Evolutionary conservation across 257 asterid genomes (phyloP).

Genomic region (Cinchona pubescens): DNA sequence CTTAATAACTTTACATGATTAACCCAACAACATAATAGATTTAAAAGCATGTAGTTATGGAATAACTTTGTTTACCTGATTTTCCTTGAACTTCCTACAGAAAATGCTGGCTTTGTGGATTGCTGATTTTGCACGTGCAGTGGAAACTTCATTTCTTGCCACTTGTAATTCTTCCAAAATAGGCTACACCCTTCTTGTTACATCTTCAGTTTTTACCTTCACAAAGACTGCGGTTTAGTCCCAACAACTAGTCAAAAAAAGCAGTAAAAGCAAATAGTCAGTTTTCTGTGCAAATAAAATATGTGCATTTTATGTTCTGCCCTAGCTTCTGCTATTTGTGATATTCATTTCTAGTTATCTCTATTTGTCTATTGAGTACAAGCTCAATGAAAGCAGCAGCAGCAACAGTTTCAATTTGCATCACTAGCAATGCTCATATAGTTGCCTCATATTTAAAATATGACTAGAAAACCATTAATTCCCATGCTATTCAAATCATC

Average conservation of each 20-base stretch:
- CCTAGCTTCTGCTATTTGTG: too few relatives aligned
- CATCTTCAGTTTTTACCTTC: constrained; percentile 92
- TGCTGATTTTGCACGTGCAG: constrained; percentile 80
- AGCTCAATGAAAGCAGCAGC: constrained; percentile 91
- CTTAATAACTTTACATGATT: not conserved
- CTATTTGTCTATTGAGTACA: constrained; percentile 67
- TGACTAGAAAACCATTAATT: not conserved
- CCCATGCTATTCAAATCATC: not conserved
- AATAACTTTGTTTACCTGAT: constrained; percentile 42
- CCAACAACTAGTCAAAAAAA: not conserved
- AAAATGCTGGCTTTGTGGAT: constrained; percentile 62
- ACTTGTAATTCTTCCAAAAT: constrained; percentile 76
- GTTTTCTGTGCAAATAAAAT: not conserved
- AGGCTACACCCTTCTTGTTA: constrained; percentile 58
- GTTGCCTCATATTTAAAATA: not conserved
- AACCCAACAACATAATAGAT: not conserved
- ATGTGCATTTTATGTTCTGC: not conserved
- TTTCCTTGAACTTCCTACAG: constrained; percentile 54
- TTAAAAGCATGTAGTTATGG: not conserved
- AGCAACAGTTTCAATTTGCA: constrained; percentile 95
- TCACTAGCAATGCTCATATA: constrained; percentile 84
- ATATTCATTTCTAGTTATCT: constrained; percentile 83
- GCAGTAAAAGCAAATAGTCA: not conserved
- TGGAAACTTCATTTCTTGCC: constrained; percentile 65
- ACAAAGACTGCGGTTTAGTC: constrained; percentile 6